phyloP scores from a whole-genome alignment of 1,139 yeast genomes.

The Blastobotrys aristatus region DNA sequence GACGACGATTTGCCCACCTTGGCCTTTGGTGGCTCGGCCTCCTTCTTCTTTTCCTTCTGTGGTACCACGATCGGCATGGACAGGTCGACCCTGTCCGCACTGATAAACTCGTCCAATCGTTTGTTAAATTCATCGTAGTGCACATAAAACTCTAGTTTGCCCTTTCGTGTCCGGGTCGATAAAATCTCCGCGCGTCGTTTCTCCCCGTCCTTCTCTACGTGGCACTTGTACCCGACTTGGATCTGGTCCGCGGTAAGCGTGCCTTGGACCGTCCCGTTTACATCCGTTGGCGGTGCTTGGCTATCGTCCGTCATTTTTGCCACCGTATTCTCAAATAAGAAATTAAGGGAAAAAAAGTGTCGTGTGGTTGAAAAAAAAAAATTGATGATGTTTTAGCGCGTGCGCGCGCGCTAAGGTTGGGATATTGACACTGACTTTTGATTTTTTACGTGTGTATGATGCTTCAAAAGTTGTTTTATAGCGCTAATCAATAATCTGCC shows the following conservation, averaged over 20 bases:
- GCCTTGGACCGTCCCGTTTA: slow-evolving; percentile 14
- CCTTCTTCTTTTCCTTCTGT: slow-evolving; percentile 41
- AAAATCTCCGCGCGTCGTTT: slow-evolving; percentile 78
- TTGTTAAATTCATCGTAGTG: slow-evolving; percentile 94
- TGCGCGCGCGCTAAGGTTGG: no score
- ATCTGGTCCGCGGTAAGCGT: slow-evolving; percentile 22
- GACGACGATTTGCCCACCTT: slow-evolving; percentile 5
- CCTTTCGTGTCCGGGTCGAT: slow-evolving; percentile 67
- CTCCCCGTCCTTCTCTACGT: slow-evolving; percentile 75
- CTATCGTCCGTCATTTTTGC: background rate
- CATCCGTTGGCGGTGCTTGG: slow-evolving; percentile 6
- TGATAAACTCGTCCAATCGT: slow-evolving; percentile 92
- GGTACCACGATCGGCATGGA: slow-evolving; percentile 67
- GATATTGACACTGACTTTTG: no score
- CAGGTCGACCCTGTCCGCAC: slow-evolving; percentile 63
- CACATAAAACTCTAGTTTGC: slow-evolving; percentile 77
- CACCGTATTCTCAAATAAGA: background rate
- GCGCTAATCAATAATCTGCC: no score
- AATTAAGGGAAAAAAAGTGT: background rate
- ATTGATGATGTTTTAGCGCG: background rate
- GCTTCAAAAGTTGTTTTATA: no score
- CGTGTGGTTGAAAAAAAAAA: background rate
- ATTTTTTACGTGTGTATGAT: no score
- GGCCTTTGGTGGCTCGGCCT: slow-evolving; percentile 33
- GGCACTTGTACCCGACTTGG: slow-evolving; percentile 66